Percentiles rank a stretch among this genome's conserved stretches.
phyloP scores from a whole-genome alignment of 441 rosid species.

The Pelargonium hybrid region DNA sequence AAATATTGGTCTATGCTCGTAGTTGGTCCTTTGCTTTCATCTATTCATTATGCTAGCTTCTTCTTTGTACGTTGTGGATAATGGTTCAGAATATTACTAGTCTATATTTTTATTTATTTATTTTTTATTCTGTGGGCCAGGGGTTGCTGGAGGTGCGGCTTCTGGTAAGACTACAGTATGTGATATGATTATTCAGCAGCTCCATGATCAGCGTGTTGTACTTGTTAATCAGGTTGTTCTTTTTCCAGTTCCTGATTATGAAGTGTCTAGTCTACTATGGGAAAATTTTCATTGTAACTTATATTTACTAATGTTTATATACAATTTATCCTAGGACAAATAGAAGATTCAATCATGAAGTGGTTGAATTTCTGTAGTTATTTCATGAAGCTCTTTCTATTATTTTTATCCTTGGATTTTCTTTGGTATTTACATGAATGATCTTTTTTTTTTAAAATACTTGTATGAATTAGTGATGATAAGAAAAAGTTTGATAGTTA shows the following conservation, averaged over 20 bases:
- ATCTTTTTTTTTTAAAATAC: not conserved
- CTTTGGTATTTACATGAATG: not conserved
- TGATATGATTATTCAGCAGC: slow-evolving; percentile 97
- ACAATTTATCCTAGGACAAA: not conserved
- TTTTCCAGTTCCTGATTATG: not conserved
- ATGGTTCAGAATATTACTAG: not conserved
- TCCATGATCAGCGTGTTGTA: slow-evolving; percentile 97
- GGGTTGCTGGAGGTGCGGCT: slow-evolving; percentile 98
- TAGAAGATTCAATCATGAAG: not conserved
- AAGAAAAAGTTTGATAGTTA: too few relatives aligned
- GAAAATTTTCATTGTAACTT: not conserved
- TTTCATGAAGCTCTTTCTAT: not conserved
- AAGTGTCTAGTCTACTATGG: not conserved
- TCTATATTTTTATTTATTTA: slow-evolving; percentile 5
- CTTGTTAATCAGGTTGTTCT: slow-evolving; percentile 74
- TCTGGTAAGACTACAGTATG: slow-evolving; percentile 99
- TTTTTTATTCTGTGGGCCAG: slow-evolving; percentile 25
- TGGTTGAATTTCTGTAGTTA: not conserved
- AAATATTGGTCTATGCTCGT: not conserved
- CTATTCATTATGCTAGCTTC: not conserved
- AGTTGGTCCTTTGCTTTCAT: not conserved
- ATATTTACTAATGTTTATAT: not conserved
- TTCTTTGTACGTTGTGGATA: not conserved
- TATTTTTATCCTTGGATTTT: not conserved
- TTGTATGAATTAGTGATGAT: too few relatives aligned